Evolutionary conservation across 148 eudicot species (phyloP), one percentile per base, ranked within the genome.

Genomic region (Mesembryanthemum crystallinum): DNA sequence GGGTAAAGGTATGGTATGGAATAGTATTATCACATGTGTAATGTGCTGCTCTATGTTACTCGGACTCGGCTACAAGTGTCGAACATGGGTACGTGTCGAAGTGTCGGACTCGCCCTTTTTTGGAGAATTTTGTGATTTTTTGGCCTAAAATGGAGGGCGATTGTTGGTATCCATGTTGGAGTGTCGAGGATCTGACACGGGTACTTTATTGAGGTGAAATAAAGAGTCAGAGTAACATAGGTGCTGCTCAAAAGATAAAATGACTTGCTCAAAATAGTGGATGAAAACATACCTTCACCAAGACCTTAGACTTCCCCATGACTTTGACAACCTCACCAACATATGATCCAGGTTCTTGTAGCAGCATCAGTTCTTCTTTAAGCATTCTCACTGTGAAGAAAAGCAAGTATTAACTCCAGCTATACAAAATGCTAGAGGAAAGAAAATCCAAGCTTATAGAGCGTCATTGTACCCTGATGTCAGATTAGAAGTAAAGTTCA

Each of bases 281-380:
- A 14, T 15, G 37, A 25, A 35, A 64, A n/a, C 64, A n/a, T 79
- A 83, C 84, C 64, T 79, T 86, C 27, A 86, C 85, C 71, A 82
- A 58, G 30, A 84, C 85, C 75, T 84, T 87, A 11, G 90, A 87
- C 71, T 87, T 87, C 45, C 90, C 90, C 90, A 87, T 87, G 63
- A 85, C 88, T 79, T 87, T 87, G 69, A 87, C 90, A 25, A 87
- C 90, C 81, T 87, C 90, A 59, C 90, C 90, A 69, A 87, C 90
- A 81, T 87, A 87, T 74, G 90, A 87, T 21, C 90, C 90, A 59
- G 90, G 88, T 64, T 87, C 90, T 60, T 87, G 90, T 68, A 87
- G 90, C 20, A 87, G 75, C 74, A 78, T 82, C 43, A 85, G 71
- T 75, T 87, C 90, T 76, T 87, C 90, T 81, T 87, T 87, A 7